Evolutionary conservation across 352 stramenopile species (phyloP).

Genomic region (Globisporangium abappressorium): DNA sequence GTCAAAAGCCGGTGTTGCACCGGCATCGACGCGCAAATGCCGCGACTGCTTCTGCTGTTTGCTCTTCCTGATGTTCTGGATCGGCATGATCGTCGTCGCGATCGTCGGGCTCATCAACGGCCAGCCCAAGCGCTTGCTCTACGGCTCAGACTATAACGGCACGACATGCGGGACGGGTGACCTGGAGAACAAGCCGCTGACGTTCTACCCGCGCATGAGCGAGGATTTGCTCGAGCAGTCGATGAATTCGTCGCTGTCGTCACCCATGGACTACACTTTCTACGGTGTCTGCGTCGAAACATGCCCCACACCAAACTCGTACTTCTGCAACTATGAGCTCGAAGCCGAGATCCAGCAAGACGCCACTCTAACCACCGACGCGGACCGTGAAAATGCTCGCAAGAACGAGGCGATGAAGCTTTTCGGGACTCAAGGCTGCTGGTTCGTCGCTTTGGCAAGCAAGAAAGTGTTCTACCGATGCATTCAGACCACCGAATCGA

Average conservation of each 20-base stretch:
- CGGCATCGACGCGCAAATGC: constrained; percentile 54
- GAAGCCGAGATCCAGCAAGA: constrained; percentile 50
- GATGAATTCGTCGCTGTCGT: constrained; percentile 34
- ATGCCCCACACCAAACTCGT: constrained; percentile 45
- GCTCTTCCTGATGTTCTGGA: constrained; percentile 72
- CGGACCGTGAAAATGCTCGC: constrained; percentile 38
- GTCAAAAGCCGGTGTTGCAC: constrained; percentile 41
- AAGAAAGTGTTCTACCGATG: constrained; percentile 77
- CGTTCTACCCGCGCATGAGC: constrained; percentile 76
- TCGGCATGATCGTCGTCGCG: constrained; percentile 65
- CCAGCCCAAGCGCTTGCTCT: constrained; percentile 65
- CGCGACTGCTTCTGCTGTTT: constrained; percentile 66
- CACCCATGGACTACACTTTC: constrained; percentile 53
- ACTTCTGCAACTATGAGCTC: constrained; percentile 78
- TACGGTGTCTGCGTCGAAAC: constrained; percentile 65
- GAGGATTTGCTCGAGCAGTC: constrained; percentile 69
- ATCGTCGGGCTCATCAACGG: constrained; percentile 57
- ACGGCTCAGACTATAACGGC: constrained; percentile 71
- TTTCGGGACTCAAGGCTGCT: constrained; percentile 44
- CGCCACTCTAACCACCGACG: constrained; percentile 33
- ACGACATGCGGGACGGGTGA: constrained; percentile 63
- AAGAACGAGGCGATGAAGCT: constrained; percentile 39
- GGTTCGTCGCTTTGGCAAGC: constrained; percentile 63
- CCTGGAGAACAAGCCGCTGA: constrained; percentile 29
- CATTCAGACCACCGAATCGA: constrained; percentile 64